Evolutionary conservation across 2,329 filamentous ascomycete genomes (phyloP), one percentile per base, ranked within the genome.

Genomic region (Arthrobotrys musiformis): DNA sequence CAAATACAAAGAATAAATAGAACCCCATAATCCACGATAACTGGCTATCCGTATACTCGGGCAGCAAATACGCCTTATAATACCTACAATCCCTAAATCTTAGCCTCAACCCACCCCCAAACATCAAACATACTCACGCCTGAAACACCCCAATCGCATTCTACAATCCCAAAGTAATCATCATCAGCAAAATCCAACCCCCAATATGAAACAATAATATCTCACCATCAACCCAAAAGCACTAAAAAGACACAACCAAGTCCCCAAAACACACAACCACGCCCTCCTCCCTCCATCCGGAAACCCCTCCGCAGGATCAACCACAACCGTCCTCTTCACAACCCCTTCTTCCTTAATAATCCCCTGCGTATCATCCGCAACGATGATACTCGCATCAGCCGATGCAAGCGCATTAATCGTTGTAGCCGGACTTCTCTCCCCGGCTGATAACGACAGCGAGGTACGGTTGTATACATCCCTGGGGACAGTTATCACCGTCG

Each of bases 81-180:
- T 77, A 77, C 0, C 73, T 77, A 63, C 52, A 26, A 24, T 15
- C 7, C 35, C 3, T 30, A 19, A 26, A 40, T 40, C 40, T 37
- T 52, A 66, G 48, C 33, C 24, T 11, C 24, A 7, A 42, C 8
- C 4, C 2, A 6, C 6, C 1, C 4, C n/a, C 5, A 2, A 22
- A 5, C 2, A 15, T 66, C 19, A 35, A 2, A 1, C 35, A 17
- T 13, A 17, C 73, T 64, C 67, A 77, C 73, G 73, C 73, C 33
- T 77, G 73, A 35, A 77, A 77, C 19, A 70, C 64, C 2, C 73
- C 73, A 48, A 77, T 77, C 9, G 73, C 73, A 48, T 77, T 77
- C 73, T 77, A 48, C 2, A 48, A 52, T 30, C 30, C 46, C n/a
- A n/a, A n/a, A 24, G 6, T 4, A 30, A 6, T 22, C 28, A 22